Evolutionary conservation across 2,329 filamentous ascomycete genomes (phyloP).

Genomic region (Dactylonectria macrodidyma): DNA sequence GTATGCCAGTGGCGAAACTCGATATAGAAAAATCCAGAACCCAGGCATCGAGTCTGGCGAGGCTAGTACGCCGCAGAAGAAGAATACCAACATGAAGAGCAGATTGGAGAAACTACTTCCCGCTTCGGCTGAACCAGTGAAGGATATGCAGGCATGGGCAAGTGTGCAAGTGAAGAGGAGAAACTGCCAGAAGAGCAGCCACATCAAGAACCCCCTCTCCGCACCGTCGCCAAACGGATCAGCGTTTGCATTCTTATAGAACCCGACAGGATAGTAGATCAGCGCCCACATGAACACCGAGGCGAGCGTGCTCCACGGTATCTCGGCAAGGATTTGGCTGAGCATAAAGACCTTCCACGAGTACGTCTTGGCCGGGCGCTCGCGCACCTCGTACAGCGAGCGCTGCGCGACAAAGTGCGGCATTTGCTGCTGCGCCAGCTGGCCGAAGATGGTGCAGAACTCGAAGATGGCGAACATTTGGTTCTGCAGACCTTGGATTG

Average conservation of each 20-base stretch:
- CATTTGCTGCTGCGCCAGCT: constrained; percentile 79
- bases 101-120: constrained; percentile 76
- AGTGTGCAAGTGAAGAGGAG: constrained; percentile 86
- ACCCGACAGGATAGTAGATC: constrained; percentile 88
- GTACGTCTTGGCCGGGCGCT: constrained; percentile 86
- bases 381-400: constrained; percentile 85
- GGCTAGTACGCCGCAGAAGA: constrained; percentile 36
- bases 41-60: constrained; percentile 68
- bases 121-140: constrained; percentile 73
- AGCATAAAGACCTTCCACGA: constrained; percentile 88
- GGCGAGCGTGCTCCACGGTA: constrained; percentile 86
- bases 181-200: constrained; percentile 81
- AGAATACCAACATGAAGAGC: constrained; percentile 71
- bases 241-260: constrained; percentile 77
- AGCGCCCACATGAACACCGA: constrained; percentile 80
- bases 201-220: constrained; percentile 82
- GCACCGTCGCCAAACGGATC: constrained; percentile 66
- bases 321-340: constrained; percentile 85
- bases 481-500: constrained; percentile 83
- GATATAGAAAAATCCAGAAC: constrained; percentile 66
- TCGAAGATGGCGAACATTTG: constrained; percentile 90
- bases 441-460: constrained; percentile 82
- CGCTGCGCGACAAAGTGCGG: constrained; percentile 87
- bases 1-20: constrained; percentile 86
- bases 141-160: constrained; percentile 79